Evolutionary conservation across 139 green algal species (phyloP).

Genomic region (Astrephomene gubernaculifera): DNA sequence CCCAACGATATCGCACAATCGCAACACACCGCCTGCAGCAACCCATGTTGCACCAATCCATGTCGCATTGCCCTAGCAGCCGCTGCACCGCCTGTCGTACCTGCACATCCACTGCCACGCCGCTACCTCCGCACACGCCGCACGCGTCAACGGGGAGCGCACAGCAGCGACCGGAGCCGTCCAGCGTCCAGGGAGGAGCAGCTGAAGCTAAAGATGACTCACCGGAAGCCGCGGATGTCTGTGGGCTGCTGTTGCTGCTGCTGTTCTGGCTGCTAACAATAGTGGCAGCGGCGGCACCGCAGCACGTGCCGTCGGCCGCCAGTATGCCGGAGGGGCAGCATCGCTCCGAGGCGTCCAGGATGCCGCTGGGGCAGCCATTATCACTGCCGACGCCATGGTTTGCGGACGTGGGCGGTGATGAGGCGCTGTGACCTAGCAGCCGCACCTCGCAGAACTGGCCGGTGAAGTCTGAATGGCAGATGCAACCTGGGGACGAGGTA

Average conservation of each 20-base stretch:
- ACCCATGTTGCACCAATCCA: too few relatives aligned
- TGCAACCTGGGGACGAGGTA: slow-evolving; percentile 27
- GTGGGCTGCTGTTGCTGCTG: neutral
- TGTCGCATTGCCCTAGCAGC: too few relatives aligned
- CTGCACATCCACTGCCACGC: slow-evolving; percentile 57
- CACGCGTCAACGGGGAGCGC: slow-evolving; percentile 65
- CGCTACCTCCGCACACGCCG: slow-evolving; percentile 64
- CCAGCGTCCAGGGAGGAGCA: slow-evolving; percentile 38
- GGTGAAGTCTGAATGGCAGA: neutral
- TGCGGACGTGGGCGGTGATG: neutral
- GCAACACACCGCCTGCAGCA: too few relatives aligned
- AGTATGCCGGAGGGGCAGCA: slow-evolving; percentile 51
- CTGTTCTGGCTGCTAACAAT: neutral
- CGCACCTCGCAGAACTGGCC: slow-evolving; percentile 24
- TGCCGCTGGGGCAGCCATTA: slow-evolving; percentile 25
- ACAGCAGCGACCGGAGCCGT: slow-evolving; percentile 65
- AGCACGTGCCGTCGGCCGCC: slow-evolving; percentile 48
- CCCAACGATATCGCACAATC: too few relatives aligned
- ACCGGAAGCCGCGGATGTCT: too few relatives aligned
- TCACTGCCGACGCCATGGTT: neutral
- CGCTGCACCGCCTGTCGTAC: too few relatives aligned
- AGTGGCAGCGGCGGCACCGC: neutral
- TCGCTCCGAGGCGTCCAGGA: slow-evolving; percentile 32
- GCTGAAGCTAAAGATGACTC: too few relatives aligned
- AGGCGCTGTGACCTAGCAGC: neutral